Percentiles rank a stretch among this genome's conserved stretches.
Conservation (phyloP, 495 filamentous ascomycete species). For the Hypoxylon fuscum region DNA sequence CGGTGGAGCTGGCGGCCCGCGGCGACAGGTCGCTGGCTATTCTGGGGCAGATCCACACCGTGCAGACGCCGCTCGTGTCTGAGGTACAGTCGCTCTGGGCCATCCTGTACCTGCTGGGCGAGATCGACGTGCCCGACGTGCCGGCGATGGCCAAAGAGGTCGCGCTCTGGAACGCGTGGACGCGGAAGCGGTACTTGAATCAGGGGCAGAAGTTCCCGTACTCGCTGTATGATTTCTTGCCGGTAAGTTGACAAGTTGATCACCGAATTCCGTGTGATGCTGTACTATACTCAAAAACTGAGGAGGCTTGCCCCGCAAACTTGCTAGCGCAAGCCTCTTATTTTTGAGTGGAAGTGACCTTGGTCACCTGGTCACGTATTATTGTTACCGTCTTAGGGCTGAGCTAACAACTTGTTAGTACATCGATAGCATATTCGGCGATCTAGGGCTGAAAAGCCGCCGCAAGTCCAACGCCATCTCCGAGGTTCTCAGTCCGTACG, state of each 20-base stretch:
- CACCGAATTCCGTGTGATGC: no score
- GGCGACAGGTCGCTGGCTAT: constrained; percentile 45
- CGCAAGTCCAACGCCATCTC: constrained; percentile 26
- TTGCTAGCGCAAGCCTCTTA: no score
- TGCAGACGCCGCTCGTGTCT: constrained; percentile 42
- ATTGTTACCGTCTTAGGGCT: not conserved
- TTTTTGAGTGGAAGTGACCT: no score
- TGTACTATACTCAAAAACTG: no score
- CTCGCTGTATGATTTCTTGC: constrained; percentile 39
- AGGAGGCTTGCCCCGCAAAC: no score
- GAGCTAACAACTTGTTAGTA: constrained; percentile 33
- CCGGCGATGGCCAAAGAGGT: constrained; percentile 47
- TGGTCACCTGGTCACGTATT: no score
- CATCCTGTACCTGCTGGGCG: constrained; percentile 41
- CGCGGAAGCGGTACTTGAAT: constrained; percentile 48
- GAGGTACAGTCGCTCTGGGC: constrained; percentile 48
- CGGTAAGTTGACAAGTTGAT: constrained; percentile 33
- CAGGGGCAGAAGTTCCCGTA: constrained; percentile 40
- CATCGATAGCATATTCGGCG: constrained; percentile 33
- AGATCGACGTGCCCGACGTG: constrained; percentile 39
- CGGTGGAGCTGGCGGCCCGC: constrained; percentile 29
- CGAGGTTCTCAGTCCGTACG: constrained; percentile 29
- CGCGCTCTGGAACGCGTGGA: constrained; percentile 51
- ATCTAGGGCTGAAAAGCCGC: constrained; percentile 17
- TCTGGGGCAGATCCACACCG: constrained; percentile 47